phyloP scores from a whole-genome alignment of 331 rosid genomes.

The Spiraea crenata region DNA sequence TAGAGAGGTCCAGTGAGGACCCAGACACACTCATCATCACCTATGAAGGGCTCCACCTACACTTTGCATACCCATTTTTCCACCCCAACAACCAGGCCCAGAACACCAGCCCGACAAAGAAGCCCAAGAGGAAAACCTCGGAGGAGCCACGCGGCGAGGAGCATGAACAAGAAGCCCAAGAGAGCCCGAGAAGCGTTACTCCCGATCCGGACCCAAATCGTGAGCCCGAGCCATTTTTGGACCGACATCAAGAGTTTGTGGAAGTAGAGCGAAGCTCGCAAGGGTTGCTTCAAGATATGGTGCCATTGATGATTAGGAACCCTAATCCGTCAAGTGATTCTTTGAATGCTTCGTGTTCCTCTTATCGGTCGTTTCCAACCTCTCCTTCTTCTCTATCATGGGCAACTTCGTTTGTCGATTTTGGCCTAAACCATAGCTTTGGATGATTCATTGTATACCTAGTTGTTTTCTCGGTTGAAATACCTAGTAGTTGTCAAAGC shows the following conservation, averaged over 20 bases:
- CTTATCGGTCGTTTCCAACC: conserved; percentile 42
- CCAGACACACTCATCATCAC: conserved; percentile 74
- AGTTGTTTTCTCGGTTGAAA: background rate
- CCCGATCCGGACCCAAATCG: background rate
- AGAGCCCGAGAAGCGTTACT: conserved; percentile 16
- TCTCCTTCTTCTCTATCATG: conserved; percentile 54
- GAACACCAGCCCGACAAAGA: conserved; percentile 44
- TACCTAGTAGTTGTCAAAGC: background rate
- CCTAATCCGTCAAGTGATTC: conserved; percentile 38
- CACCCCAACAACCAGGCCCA: conserved; percentile 39
- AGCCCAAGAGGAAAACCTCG: conserved; percentile 39
- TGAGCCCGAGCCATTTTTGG: background rate
- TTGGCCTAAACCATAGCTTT: conserved; percentile 42
- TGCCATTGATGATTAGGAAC: conserved; percentile 74
- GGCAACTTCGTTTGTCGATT: conserved; percentile 33
- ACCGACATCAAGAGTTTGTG: conserved; percentile 6
- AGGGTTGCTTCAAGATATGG: conserved; percentile 90
- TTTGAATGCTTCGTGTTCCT: conserved; percentile 36
- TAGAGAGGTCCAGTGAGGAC: conserved; percentile 79
- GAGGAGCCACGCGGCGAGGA: conserved; percentile 1
- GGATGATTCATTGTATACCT: conserved; percentile 13
- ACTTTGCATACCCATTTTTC: conserved; percentile 73
- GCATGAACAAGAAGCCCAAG: conserved; percentile 26
- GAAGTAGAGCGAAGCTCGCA: conserved; percentile 45
- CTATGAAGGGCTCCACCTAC: conserved; percentile 90